phyloP scores from a whole-genome alignment of 225 moss, liverwort and hornwort genomes.

The Pseudoscleropodium purum region DNA sequence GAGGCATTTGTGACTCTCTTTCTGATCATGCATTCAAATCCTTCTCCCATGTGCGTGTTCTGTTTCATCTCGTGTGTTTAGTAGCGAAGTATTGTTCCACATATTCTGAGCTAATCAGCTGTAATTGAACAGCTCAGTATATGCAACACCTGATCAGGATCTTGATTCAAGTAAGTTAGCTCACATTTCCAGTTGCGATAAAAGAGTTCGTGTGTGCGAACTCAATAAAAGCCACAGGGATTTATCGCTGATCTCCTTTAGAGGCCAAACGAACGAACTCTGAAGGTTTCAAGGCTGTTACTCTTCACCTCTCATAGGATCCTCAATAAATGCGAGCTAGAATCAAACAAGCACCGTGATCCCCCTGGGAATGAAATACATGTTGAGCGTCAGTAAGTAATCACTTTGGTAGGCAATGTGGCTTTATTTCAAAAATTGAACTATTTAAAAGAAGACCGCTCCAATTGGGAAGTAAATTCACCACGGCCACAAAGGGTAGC shows the following conservation, averaged over 20 bases:
- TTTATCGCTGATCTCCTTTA: background rate
- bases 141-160: background rate
- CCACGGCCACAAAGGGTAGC: too few species aligned
- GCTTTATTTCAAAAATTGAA: background rate
- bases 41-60: background rate
- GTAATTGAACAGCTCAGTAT: background rate
- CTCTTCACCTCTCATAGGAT: background rate
- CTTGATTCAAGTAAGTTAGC: too few species aligned
- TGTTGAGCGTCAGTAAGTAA: background rate
- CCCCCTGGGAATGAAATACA: too few species aligned
- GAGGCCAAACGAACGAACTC: background rate
- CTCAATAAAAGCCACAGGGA: background rate
- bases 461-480: background rate
- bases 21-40: background rate
- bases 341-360: background rate
- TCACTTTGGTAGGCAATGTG: background rate
- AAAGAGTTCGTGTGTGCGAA: background rate
- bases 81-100: background rate
- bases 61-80: background rate
- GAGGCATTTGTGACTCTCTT: background rate
- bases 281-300: background rate
- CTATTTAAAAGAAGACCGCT: background rate
- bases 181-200: background rate
- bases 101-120: background rate
- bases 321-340: background rate